Percentiles rank a stretch among this genome's conserved stretches.
Evolutionary conservation across 306 rosid species (phyloP).

Genomic region (Sechiopsis laciniata): DNA sequence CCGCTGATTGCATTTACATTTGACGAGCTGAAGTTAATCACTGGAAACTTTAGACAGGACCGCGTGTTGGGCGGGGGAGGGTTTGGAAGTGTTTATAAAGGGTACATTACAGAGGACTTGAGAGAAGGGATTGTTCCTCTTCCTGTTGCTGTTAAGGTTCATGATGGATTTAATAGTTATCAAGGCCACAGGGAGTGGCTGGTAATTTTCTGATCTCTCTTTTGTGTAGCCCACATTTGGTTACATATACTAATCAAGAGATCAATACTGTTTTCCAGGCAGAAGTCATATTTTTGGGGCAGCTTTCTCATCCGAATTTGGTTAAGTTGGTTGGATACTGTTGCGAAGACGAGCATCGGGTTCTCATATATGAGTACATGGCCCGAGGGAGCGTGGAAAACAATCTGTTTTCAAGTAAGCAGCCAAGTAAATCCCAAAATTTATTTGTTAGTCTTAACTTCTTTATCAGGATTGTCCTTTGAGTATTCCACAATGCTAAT

Average conservation of each 20-base stretch:
- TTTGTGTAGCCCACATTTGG: conserved; percentile 18
- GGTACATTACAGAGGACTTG: conserved; percentile 71
- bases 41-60: conserved; percentile 73
- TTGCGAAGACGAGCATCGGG: conserved; percentile 92
- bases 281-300: conserved; percentile 98
- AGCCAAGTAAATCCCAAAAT: neutral
- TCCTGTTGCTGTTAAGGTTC: conserved; percentile 95
- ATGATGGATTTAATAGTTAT: conserved; percentile 86
- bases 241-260: conserved; percentile 21
- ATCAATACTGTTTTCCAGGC: conserved; percentile 59
- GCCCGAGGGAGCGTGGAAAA: conserved; percentile 88
- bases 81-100: conserved; percentile 95
- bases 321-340: conserved; percentile 92
- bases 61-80: conserved; percentile 90
- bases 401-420: conserved; percentile 82
- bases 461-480: neutral
- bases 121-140: conserved; percentile 56
- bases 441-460: neutral
- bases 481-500: neutral
- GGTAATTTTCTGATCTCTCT: conserved; percentile 43
- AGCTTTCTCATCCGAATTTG: conserved; percentile 96
- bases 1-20: conserved; percentile 78
- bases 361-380: conserved; percentile 88
- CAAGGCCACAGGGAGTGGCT: conserved; percentile 99
- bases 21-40: conserved; percentile 64